Evolutionary conservation across 208 protist species (phyloP), one percentile per base, ranked within the genome.

Genomic region (Crithidia acanthocephali): DNA sequence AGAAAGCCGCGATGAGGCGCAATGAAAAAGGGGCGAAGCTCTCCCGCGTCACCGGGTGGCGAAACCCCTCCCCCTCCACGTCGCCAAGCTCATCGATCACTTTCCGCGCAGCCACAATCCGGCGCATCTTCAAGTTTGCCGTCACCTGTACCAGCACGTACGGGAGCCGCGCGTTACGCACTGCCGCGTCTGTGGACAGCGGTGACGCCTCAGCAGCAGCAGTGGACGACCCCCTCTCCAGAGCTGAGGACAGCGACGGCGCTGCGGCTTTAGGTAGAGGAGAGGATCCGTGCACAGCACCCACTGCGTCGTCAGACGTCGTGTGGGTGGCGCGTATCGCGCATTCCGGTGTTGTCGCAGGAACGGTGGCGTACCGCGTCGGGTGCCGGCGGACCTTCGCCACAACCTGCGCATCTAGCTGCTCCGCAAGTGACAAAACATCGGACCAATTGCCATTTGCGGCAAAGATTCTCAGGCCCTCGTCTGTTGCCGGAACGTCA

Each of bases 11-110:
- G 22, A 94, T 55, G 73, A 95, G 85, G 15, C 81, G 81, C 30
- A 96, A 74, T 0, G 92, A 96, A 78, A 96, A 96, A 16, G 92
- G 92, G 20, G 81, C 90, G 30, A 93, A 68, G 67, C 80, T 88
- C 61, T 91, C 81, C 1, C 60, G 45, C 27, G 83, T 92, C 35
- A 42, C 58, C 6, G 86, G 79, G 62, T 90, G 68, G 1, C 78
- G 62, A 65, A 87, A 93, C 30, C 76, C 67, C 51, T 89, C 85
- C 33, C 81, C 76, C 68, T 90, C 81, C 27, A 96, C 61, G 59
- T 92, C 83, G 16, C 91, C 91, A 10, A 92, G 80, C 13, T 61
- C 68, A 35, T 90, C 84, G 20, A 96, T 56, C 7, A 94, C 47
- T 55, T 86, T 74, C 51, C 85, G 84, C 33, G 86, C 88, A 8